These are phyloP conservation scores for Talaromyces sp. DNA, from an alignment of 2,329 filamentous ascomycete species.

Conservation along the genomic window DNA sequence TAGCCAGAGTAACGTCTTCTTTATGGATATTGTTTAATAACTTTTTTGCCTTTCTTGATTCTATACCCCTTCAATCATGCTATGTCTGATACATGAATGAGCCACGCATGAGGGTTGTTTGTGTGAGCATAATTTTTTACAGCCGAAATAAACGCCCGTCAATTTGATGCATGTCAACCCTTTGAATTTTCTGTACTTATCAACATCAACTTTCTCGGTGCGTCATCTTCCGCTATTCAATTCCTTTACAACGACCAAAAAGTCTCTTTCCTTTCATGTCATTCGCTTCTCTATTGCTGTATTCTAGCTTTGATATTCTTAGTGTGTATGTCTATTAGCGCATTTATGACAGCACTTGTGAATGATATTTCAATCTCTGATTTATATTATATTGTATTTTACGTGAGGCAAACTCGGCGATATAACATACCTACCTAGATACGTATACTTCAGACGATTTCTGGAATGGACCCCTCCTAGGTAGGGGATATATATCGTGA, in stretches of 20 bases:
- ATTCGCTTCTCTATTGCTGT: neutral
- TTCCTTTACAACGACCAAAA: neutral
- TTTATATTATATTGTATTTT: neutral
- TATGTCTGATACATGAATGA: constrained; percentile 2
- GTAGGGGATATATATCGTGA: no score
- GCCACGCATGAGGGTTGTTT: constrained; percentile 9
- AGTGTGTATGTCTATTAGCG: neutral
- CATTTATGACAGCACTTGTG: neutral
- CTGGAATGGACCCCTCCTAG: no score
- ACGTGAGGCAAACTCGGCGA: no score
- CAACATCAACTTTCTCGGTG: neutral
- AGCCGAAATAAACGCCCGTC: neutral
- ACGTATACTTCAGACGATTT: no score
- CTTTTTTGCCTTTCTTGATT: neutral
- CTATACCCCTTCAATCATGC: neutral
- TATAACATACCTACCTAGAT: no score
- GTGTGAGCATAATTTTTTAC: neutral
- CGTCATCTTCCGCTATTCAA: neutral
- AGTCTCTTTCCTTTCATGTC: neutral
- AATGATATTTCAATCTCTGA: neutral
- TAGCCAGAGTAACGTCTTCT: constrained; percentile 10
- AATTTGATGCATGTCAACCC: neutral
- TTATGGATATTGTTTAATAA: constrained; percentile 17
- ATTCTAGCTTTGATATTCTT: neutral
- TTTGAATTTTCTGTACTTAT: neutral